A percentile compares a stretch with the other conserved stretches of the same genome.
Evolutionary conservation across 208 protist species (phyloP).

Genomic region (Herpetomonas samuelpessoai): DNA sequence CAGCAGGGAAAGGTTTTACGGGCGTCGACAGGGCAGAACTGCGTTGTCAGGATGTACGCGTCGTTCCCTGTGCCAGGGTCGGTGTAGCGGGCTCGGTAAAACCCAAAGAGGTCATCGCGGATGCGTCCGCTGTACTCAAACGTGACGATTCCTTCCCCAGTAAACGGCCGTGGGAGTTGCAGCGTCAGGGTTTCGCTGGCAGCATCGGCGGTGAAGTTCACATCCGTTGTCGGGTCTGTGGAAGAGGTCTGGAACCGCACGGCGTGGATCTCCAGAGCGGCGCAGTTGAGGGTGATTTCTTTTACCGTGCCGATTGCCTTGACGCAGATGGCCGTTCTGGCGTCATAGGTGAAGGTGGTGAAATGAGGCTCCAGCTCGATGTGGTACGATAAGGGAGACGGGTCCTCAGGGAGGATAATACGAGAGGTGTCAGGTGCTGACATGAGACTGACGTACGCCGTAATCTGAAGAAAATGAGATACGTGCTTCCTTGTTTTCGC

Average conservation of each 20-base stretch:
- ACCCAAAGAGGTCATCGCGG: conserved; percentile 90
- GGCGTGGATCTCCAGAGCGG: background rate
- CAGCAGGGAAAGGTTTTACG: conserved; percentile 93
- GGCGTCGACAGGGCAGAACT: conserved; percentile 94
- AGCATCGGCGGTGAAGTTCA: conserved; percentile 19
- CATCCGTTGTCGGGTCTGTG: no score
- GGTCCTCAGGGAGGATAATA: background rate
- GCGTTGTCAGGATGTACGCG: conserved; percentile 73
- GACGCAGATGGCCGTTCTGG: background rate
- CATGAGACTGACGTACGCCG: no score
- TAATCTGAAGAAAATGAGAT: no score
- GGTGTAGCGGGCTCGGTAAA: conserved; percentile 93
- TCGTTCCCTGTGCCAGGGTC: conserved; percentile 35
- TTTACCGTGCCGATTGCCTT: background rate
- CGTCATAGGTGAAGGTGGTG: background rate
- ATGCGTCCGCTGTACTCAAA: conserved; percentile 87
- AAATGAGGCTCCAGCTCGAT: background rate
- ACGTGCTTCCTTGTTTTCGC: no score
- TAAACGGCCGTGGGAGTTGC: conserved; percentile 12
- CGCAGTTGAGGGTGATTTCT: background rate
- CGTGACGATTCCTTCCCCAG: conserved; percentile 35
- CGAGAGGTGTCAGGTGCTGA: no score
- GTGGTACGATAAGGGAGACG: background rate
- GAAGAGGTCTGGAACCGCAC: background rate
- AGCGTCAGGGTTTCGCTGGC: conserved; percentile 28